These are phyloP conservation scores for Globisporangium paroecandrum DNA, from an alignment of 352 stramenopile species.

Conservation along the genomic window DNA sequence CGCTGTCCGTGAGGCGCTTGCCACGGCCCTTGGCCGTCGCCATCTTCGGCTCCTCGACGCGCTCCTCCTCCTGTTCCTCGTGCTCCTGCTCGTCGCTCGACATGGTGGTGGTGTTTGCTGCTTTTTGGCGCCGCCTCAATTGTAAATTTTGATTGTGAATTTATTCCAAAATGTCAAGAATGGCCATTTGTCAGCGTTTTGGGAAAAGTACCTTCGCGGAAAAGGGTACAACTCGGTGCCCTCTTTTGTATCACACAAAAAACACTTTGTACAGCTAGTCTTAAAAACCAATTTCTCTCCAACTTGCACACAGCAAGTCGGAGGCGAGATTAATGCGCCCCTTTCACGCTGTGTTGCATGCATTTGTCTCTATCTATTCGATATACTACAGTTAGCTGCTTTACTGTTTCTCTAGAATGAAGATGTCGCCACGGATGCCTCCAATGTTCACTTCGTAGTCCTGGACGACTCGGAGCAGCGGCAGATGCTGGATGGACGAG, in stretches of 20 bases:
- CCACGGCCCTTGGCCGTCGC: constrained; percentile 41
- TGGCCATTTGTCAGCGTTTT: not conserved
- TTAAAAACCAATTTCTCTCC: too few species aligned
- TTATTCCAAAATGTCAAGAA: not conserved
- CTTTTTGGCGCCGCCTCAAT: not conserved
- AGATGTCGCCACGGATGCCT: constrained; percentile 56
- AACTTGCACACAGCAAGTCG: too few species aligned
- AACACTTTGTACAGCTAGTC: too few species aligned
- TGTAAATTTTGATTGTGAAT: not conserved
- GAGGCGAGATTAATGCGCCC: too few species aligned
- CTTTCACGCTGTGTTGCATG: too few species aligned
- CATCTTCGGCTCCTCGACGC: not conserved
- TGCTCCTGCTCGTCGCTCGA: constrained; percentile 2
- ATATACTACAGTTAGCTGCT: not conserved
- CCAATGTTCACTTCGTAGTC: constrained; percentile 75
- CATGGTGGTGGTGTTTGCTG: not conserved
- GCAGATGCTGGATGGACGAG: constrained; percentile 40
- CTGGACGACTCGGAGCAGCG: constrained; percentile 31
- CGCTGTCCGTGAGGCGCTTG: constrained; percentile 63
- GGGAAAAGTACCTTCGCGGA: not conserved
- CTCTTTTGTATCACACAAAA: too few species aligned
- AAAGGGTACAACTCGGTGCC: too few species aligned
- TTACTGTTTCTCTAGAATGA: constrained; percentile 42
- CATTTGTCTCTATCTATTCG: not conserved
- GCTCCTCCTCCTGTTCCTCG: not conserved